phyloP scores from a whole-genome alignment of 176 grass and related monocot species.

The Elaeis guineensis region DNA sequence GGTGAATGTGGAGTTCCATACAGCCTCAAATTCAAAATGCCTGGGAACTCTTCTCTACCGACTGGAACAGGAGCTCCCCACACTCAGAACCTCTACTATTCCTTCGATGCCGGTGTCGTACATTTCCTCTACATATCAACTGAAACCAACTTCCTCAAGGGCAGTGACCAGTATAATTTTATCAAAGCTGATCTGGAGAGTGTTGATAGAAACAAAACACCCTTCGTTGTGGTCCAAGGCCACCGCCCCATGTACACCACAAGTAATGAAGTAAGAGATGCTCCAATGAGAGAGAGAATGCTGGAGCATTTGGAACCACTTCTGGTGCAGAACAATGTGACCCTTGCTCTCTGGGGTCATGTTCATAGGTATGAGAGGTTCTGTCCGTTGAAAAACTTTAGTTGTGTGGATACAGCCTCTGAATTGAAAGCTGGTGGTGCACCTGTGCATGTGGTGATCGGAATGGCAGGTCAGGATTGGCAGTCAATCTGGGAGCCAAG shows the following conservation, averaged over 20 bases:
- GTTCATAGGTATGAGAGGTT: constrained; percentile 94
- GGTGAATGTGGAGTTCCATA: constrained; percentile 96
- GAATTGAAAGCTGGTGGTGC: constrained; percentile 57
- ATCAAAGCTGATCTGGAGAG: constrained; percentile 70
- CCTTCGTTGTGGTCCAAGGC: constrained; percentile 85
- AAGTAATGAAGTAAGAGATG: constrained; percentile 64
- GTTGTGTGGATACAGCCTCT: constrained; percentile 52
- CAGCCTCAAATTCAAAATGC: constrained; percentile 91
- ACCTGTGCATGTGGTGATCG: constrained; percentile 83
- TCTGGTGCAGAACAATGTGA: constrained; percentile 72
- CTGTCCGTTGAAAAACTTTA: constrained; percentile 70
- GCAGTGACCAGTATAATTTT: constrained; percentile 76
- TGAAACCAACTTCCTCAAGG: constrained; percentile 73
- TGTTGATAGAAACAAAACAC: constrained; percentile 72
- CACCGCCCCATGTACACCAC: constrained; percentile 93
- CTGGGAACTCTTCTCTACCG: constrained; percentile 65
- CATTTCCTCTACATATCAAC: constrained; percentile 95
- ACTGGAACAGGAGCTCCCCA: constrained; percentile 68
- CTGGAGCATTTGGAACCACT: constrained; percentile 64
- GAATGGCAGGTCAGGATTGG: constrained; percentile 83
- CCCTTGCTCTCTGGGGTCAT: constrained; percentile 89
- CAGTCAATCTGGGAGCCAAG: constrained; percentile 74
- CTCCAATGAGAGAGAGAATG: constrained; percentile 48
- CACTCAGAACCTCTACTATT: constrained; percentile 86
- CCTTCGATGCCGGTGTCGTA: constrained; percentile 73